Percentiles rank a stretch among this genome's conserved stretches.
Conservation (phyloP, 2,329 filamentous ascomycete genomes). For the Xylariaceae sp. region DNA sequence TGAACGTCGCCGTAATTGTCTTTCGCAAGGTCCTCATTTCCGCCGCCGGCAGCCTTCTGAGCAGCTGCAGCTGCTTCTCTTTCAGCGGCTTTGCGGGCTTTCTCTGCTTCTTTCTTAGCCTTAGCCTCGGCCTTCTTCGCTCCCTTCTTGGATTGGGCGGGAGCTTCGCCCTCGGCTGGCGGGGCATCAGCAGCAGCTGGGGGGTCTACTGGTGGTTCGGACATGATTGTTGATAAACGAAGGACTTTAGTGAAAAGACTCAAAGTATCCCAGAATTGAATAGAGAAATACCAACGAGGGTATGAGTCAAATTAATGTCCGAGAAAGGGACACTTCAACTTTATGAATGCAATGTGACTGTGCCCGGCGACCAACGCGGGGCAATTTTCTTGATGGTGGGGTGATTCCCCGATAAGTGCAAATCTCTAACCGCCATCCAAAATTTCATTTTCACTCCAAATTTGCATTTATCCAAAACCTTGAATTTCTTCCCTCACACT, state of each 20-base stretch:
- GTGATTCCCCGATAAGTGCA: conserved; percentile 16
- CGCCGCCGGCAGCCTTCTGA: conserved; percentile 61
- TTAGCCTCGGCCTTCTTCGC: conserved; percentile 81
- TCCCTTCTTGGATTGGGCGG: conserved; percentile 64
- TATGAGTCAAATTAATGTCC: conserved; percentile 3
- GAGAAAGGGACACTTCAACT: not conserved
- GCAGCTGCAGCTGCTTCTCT: conserved; percentile 69
- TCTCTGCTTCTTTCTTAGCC: conserved; percentile 82
- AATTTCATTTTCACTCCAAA: conserved; percentile 7
- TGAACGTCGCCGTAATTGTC: conserved; percentile 76
- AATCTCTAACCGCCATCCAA: conserved; percentile 14
- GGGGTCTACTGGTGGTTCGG: conserved; percentile 31
- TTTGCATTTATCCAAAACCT: conserved; percentile 13
- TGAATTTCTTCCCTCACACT: conserved; percentile 5
- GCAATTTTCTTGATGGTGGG: conserved; percentile 21
- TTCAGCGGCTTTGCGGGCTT: conserved; percentile 68
- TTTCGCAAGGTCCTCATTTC: conserved; percentile 62
- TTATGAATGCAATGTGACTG: conserved; percentile 4
- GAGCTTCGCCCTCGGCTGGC: conserved; percentile 24
- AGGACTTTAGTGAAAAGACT: not conserved
- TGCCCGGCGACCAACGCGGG: conserved; percentile 19
- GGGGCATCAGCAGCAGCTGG: conserved; percentile 23
- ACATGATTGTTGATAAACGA: conserved; percentile 30
- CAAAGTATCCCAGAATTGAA: not conserved
- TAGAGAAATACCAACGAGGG: not conserved